Conservation (phyloP, 2,329 filamentous ascomycete genomes). For the Alternaria sp. region DNA sequence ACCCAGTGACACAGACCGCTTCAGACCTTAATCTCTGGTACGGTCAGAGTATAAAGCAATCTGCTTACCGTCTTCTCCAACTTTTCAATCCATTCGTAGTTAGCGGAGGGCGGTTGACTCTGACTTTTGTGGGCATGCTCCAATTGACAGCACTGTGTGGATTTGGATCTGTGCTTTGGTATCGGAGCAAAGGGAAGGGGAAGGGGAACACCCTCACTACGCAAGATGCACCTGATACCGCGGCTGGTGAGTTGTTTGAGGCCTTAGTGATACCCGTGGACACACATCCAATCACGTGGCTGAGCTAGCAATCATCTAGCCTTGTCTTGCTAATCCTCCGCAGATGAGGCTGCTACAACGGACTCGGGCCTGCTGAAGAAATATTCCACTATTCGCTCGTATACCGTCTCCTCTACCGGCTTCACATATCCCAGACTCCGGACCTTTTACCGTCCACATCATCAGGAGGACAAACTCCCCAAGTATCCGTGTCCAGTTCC, state of each 20-base stretch:
- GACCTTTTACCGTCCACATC: constrained; percentile 83
- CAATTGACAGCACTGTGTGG: constrained; percentile 49
- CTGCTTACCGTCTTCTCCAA: constrained; percentile 28
- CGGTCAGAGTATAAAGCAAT: constrained; percentile 39
- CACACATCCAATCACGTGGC: constrained; percentile 18
- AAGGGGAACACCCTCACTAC: constrained; percentile 27
- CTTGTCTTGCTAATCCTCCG: constrained; percentile 14
- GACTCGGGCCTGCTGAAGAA: constrained; percentile 84
- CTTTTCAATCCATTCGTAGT: constrained; percentile 36
- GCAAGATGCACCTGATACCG: constrained; percentile 31
- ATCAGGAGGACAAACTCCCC: constrained; percentile 82
- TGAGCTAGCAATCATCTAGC: not conserved
- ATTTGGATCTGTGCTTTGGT: constrained; percentile 47
- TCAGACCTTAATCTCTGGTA: constrained; percentile 33
- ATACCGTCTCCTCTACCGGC: constrained; percentile 70
- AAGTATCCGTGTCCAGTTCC: constrained; percentile 76
- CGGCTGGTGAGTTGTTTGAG: constrained; percentile 35
- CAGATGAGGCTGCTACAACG: constrained; percentile 60
- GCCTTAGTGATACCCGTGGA: constrained; percentile 14
- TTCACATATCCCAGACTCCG: constrained; percentile 78
- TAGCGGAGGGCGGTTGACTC: constrained; percentile 24
- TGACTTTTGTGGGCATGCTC: constrained; percentile 50
- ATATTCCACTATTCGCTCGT: constrained; percentile 74
- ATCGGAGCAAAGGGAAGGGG: constrained; percentile 36
- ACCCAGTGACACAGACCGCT: constrained; percentile 36